These are phyloP conservation scores for Rhizopus sp. DNA, from an alignment of 371 early-diverging fungal species.

Conservation along the genomic window DNA sequence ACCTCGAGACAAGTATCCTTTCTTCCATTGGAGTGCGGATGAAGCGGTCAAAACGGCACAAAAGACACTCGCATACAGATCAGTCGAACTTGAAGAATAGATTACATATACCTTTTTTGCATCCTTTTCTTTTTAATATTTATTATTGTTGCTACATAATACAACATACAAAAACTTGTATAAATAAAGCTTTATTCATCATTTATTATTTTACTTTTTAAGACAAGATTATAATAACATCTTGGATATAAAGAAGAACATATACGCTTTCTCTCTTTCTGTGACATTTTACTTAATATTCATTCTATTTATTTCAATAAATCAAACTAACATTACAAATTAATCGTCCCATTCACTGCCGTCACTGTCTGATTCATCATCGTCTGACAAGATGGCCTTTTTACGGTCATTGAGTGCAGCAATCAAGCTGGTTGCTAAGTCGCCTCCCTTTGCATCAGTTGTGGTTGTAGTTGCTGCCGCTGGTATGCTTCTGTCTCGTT, in stretches of 20 bases:
- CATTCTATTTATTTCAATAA: constrained; percentile 1
- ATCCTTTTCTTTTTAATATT: too few species aligned
- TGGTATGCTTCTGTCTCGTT: constrained; percentile 35
- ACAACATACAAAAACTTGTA: too few species aligned
- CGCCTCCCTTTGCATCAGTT: constrained; percentile 14
- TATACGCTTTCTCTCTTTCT: too few species aligned
- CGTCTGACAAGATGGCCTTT: constrained; percentile 32
- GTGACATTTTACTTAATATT: neutral
- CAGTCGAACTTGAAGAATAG: neutral
- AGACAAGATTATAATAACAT: too few species aligned
- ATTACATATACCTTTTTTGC: too few species aligned
- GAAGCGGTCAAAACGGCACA: constrained; percentile 47
- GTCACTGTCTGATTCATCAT: constrained; percentile 25
- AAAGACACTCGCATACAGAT: constrained; percentile 6
- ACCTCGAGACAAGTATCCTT: constrained; percentile 47
- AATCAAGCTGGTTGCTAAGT: constrained; percentile 32
- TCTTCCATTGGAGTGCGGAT: constrained; percentile 54
- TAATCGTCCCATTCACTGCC: constrained; percentile 41
- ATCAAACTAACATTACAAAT: neutral
- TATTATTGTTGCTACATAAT: too few species aligned
- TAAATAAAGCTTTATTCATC: too few species aligned
- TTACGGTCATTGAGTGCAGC: constrained; percentile 33
- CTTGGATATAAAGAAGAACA: too few species aligned
- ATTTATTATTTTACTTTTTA: too few species aligned
- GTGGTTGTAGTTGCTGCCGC: constrained; percentile 13